Base-by-base conservation (phyloP, 2,329 filamentous ascomycete genomes). In the Corinectria fuckeliana region DNA sequence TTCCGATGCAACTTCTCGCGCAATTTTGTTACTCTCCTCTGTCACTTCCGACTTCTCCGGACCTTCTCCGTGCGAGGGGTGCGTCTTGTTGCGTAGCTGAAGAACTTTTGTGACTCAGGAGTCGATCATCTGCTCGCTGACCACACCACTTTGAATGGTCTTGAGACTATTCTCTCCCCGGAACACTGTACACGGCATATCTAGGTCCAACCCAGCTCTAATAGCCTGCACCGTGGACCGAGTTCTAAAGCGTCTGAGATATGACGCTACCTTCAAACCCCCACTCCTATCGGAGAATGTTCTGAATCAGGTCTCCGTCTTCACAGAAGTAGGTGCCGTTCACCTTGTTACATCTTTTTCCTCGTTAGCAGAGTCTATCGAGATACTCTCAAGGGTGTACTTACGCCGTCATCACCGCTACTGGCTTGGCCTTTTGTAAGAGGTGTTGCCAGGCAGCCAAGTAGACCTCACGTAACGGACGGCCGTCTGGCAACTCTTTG, bases 191-290 rank as follows among this genome's bases (percentile, higher is more conserved):
- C 60, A 41, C 0, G 64, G 64, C 63, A 67, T 67, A 28, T 67
- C 64, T 5, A 66, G 20, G 6, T 66, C 64, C 0, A 66, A 38
- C 0, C 63, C 63, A 1, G 63, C 64, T 4, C 58, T 47, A 10
- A 60, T 23, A 2, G 64, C 14, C 1, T 16, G 50, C 2, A 36
- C n/a, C 0, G 54, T 62, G 2, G 61, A 48, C 2, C 44, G 61
- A 47, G 64, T 67, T 1, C 64, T 63, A 10, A 67, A 67, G 63
- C 63, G 21, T 67, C 64, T 3, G 64, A n/a, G n/a, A 67, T 58
- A 67, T 67, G 42, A 47, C 25, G 7, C 55, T 10, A 2, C 64
- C 64, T 23, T 66, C 21, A 16, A 44, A 66, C 0, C 48, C 44
- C 64, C 64, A 67, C 36, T 67, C 61, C 2, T 56, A 21, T 14